Conservation (phyloP, 2,329 filamentous ascomycete species). For the Botrytis elliptica region DNA sequence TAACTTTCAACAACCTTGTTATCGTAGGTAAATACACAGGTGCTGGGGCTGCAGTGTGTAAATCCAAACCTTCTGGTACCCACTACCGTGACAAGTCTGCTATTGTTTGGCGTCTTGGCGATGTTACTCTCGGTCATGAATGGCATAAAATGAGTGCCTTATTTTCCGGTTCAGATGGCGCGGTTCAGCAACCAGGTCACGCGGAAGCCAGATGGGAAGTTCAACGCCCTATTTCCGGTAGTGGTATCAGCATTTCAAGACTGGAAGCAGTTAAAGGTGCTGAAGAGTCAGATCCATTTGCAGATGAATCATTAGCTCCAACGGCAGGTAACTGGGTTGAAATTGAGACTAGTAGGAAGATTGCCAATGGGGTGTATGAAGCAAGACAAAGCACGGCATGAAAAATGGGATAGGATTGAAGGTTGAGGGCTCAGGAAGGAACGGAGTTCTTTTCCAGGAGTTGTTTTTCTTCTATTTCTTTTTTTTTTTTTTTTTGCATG, state of each 20-base stretch:
- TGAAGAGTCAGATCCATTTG: slow-evolving; percentile 62
- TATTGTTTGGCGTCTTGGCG: slow-evolving; percentile 78
- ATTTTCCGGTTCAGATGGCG: slow-evolving; percentile 69
- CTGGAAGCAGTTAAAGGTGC: slow-evolving; percentile 53
- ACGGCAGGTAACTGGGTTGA: slow-evolving; percentile 57
- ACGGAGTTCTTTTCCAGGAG: background rate
- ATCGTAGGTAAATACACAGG: slow-evolving; percentile 72
- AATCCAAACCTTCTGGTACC: slow-evolving; percentile 77
- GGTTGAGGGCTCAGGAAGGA: background rate
- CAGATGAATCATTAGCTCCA: slow-evolving; percentile 53
- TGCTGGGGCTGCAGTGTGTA: slow-evolving; percentile 61
- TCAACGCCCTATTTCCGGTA: slow-evolving; percentile 47
- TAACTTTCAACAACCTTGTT: slow-evolving; percentile 71
- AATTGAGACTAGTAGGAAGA: slow-evolving; percentile 63
- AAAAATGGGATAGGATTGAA: background rate
- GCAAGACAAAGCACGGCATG: background rate
- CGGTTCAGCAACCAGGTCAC: slow-evolving; percentile 68
- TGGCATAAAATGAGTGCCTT: slow-evolving; percentile 78
- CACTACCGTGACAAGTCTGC: slow-evolving; percentile 74
- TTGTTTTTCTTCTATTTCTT: background rate
- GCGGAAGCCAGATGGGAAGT: slow-evolving; percentile 85
- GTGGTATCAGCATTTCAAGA: slow-evolving; percentile 64
- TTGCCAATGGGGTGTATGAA: slow-evolving; percentile 76
- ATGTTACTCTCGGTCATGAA: slow-evolving; percentile 61
- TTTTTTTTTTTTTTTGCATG: background rate